These are phyloP conservation scores for Penicillium sp. DNA, from an alignment of 2,329 filamentous ascomycete species.

Conservation along the genomic window DNA sequence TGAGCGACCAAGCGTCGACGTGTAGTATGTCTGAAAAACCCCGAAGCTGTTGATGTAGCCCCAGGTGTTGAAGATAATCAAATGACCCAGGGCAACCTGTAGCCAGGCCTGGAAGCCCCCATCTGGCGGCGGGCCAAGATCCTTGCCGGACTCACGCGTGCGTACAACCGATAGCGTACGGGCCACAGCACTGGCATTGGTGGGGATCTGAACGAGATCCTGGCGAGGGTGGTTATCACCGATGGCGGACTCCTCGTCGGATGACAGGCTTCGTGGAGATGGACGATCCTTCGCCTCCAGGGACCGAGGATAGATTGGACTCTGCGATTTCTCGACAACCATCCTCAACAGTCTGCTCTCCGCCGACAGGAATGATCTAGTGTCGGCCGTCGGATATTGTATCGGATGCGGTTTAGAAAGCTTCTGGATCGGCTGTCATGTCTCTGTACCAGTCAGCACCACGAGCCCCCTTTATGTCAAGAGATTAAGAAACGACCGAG, in stretches of 20 bases:
- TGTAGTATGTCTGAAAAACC: constrained; percentile 56
- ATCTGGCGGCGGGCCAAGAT: constrained; percentile 45
- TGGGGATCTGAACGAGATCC: constrained; percentile 22
- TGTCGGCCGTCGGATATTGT: not conserved
- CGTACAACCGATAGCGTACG: constrained; percentile 38
- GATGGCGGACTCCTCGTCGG: constrained; percentile 22
- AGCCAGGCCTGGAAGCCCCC: constrained; percentile 57
- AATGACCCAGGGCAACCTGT: constrained; percentile 53
- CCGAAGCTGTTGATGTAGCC: constrained; percentile 56
- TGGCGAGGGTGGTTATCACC: constrained; percentile 11
- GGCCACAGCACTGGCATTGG: constrained; percentile 27
- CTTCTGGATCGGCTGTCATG: constrained; percentile 1
- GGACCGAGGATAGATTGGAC: not conserved
- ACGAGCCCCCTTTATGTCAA: no score
- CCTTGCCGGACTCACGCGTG: constrained; percentile 37
- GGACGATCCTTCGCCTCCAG: constrained; percentile 9
- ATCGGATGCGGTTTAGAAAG: not conserved
- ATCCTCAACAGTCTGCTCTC: no score
- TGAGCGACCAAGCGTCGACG: constrained; percentile 38
- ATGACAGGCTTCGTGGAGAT: constrained; percentile 4
- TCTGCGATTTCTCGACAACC: not conserved
- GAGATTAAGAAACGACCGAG: no score
- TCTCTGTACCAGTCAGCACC: not conserved
- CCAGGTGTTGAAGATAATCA: constrained; percentile 59
- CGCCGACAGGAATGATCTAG: no score